A percentile compares a stretch with the other conserved stretches of the same genome.
Conservation (phyloP, 2,329 filamentous ascomycete species). For the Alternaria burnsii region DNA sequence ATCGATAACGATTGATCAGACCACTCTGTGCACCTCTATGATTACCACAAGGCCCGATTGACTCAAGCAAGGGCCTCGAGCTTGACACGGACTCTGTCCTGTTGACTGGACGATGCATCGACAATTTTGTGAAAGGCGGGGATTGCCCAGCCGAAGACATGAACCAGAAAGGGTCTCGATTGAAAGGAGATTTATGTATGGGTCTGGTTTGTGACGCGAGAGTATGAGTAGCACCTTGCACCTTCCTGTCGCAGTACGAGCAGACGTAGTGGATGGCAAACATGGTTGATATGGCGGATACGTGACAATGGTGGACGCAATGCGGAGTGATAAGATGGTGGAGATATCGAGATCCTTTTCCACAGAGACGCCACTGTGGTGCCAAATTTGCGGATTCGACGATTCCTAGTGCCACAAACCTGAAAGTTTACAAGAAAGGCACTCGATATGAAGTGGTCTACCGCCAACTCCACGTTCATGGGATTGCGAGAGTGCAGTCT, state of each 20-base stretch:
- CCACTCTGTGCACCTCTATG: constrained; percentile 16
- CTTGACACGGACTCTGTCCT: background rate
- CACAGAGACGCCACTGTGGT: too few species aligned
- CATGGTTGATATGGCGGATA: too few species aligned
- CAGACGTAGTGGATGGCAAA: background rate
- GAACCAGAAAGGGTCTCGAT: background rate
- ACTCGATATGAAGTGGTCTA: background rate
- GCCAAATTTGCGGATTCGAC: too few species aligned
- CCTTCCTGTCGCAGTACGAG: background rate
- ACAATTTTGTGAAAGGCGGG: background rate
- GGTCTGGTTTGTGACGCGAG: background rate
- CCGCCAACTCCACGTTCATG: background rate
- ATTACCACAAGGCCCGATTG: constrained; percentile 21
- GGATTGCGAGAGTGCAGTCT: background rate
- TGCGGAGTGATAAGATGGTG: background rate
- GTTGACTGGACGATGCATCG: constrained; percentile 3
- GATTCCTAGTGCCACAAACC: background rate
- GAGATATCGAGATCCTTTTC: background rate
- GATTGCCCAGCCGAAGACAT: background rate
- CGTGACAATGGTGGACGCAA: background rate
- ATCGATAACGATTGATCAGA: constrained; percentile 28
- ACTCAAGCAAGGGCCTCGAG: constrained; percentile 6
- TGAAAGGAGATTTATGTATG: background rate
- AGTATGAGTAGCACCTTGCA: background rate
- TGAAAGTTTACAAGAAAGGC: background rate